phyloP scores from a whole-genome alignment of 345 rosid genomes.

The Noccaea caerulescens region DNA sequence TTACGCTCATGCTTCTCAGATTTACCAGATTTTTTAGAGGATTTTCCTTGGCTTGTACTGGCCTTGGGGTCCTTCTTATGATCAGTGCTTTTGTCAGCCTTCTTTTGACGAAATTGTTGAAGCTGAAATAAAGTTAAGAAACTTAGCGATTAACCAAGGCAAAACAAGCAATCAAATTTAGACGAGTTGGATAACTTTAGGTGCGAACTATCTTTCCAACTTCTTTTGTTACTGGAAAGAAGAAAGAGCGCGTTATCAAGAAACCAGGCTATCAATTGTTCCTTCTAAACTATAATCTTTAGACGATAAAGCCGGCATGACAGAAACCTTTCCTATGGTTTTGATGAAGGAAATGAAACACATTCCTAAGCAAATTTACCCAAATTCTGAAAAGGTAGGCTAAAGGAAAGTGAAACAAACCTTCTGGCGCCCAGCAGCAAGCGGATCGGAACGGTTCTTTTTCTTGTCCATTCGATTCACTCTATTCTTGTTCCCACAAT shows the following conservation, averaged over 20 bases:
- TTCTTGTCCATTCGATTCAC: slow-evolving; percentile 84
- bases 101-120: slow-evolving; percentile 96
- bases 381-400: neutral
- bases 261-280: slow-evolving; percentile 13
- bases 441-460: slow-evolving; percentile 85
- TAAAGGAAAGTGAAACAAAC: slow-evolving; percentile 42
- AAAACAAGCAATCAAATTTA: slow-evolving; percentile 25
- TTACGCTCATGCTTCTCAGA: slow-evolving; percentile 62
- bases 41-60: slow-evolving; percentile 71
- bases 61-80: slow-evolving; percentile 70
- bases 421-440: slow-evolving; percentile 94
- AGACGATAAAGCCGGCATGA: neutral
- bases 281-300: slow-evolving; percentile 15
- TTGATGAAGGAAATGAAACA: slow-evolving; percentile 16
- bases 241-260: neutral
- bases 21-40: slow-evolving; percentile 66
- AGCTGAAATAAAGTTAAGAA: slow-evolving; percentile 58
- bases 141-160: neutral
- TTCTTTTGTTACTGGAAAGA: neutral
- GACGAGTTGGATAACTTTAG: neutral
- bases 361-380: slow-evolving; percentile 5
- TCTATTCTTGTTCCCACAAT: slow-evolving; percentile 41
- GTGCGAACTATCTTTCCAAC: neutral
- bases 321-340: slow-evolving; percentile 8
- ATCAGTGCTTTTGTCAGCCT: slow-evolving; percentile 64